phyloP scores from a whole-genome alignment of 2,329 filamentous ascomycete genomes.

The Diaporthe amygdali region DNA sequence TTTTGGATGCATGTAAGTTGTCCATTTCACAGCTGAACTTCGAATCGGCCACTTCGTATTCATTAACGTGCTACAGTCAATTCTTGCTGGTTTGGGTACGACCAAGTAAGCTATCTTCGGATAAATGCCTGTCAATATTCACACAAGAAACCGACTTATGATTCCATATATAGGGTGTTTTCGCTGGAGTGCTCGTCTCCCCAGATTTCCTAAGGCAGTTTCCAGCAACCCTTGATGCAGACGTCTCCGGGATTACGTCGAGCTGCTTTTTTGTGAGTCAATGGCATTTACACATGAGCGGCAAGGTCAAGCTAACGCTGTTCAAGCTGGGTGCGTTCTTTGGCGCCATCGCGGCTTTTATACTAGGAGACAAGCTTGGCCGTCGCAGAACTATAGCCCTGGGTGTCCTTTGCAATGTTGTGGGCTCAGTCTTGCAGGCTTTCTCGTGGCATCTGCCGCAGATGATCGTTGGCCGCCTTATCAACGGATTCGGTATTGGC shows the following conservation, averaged over 20 bases:
- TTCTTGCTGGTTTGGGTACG: constrained; percentile 27
- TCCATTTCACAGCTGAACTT: no score
- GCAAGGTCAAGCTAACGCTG: neutral
- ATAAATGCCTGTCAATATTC: neutral
- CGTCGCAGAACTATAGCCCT: constrained; percentile 37
- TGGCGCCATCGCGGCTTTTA: constrained; percentile 37
- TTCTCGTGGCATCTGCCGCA: constrained; percentile 43
- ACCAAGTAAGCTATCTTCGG: constrained; percentile 13
- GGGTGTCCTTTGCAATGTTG: constrained; percentile 37
- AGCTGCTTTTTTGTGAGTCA: constrained; percentile 45
- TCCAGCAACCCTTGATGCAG: constrained; percentile 41
- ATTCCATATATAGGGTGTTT: constrained; percentile 40
- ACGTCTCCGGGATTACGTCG: constrained; percentile 49
- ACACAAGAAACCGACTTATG: neutral
- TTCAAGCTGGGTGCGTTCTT: constrained; percentile 39
- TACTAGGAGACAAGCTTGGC: constrained; percentile 39
- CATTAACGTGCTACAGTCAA: neutral
- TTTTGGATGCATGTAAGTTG: constrained; percentile 22
- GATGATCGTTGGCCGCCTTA: constrained; percentile 45
- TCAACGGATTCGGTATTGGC: constrained; percentile 46
- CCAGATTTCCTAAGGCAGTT: constrained; percentile 44
- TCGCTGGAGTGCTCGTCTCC: constrained; percentile 47
- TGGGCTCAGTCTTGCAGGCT: constrained; percentile 41
- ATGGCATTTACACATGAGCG: neutral
- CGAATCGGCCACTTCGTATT: neutral